Evolutionary conservation across 106 monocot species (phyloP).

Genomic region (Posidonia australis): DNA sequence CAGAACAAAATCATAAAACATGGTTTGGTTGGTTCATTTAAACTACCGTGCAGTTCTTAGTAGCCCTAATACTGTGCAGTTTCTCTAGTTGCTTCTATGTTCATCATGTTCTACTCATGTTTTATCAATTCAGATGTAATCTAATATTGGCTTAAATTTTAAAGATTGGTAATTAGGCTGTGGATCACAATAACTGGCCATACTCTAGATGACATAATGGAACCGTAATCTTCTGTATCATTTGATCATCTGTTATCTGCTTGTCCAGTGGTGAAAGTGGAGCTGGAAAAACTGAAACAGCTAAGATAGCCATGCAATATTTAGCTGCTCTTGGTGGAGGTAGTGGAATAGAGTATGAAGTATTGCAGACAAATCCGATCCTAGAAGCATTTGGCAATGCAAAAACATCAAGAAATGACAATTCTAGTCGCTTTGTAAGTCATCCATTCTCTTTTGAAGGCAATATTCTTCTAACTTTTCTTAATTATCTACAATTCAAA

Average conservation of each 20-base stretch:
- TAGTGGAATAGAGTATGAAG: constrained; percentile 94
- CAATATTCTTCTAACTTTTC: background rate
- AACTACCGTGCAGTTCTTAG: too few species aligned
- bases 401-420: constrained; percentile 88
- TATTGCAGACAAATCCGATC: constrained; percentile 93
- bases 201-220: too few species aligned
- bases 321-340: constrained; percentile 95
- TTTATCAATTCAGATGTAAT: too few species aligned
- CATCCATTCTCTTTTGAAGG: background rate
- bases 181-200: too few species aligned
- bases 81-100: too few species aligned
- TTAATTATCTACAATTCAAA: background rate
- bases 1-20: too few species aligned
- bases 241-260: background rate
- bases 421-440: constrained; percentile 99
- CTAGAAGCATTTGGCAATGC: constrained; percentile 99
- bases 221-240: background rate
- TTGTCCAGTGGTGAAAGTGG: constrained; percentile 93
- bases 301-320: constrained; percentile 99
- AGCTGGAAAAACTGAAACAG: constrained; percentile 99
- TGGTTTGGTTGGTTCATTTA: too few species aligned
- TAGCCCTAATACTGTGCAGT: too few species aligned
- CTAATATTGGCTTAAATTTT: background rate
- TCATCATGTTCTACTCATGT: too few species aligned
- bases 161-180: too few species aligned